A percentile compares a stretch with the other conserved stretches of the same genome.
phyloP scores from a whole-genome alignment of 805 yeast genomes.

The Candida awuae region DNA sequence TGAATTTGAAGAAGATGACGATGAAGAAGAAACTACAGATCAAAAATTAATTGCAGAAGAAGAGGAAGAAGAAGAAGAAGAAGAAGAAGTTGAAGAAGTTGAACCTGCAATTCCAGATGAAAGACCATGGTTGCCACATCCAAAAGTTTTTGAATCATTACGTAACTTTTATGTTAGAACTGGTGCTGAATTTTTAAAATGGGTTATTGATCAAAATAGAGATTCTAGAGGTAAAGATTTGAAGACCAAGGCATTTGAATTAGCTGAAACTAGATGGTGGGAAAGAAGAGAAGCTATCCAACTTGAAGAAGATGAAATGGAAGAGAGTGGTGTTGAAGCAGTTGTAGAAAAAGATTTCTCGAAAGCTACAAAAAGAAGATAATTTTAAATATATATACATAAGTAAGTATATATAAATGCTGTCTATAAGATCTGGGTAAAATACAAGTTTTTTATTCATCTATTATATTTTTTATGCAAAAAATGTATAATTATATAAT shows the following conservation, averaged over 20 bases:
- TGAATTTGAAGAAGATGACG: constrained; percentile 62
- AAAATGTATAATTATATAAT: background rate
- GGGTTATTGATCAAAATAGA: constrained; percentile 84
- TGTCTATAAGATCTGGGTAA: too few relatives aligned
- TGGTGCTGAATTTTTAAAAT: constrained; percentile 79
- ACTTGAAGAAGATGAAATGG: constrained; percentile 79
- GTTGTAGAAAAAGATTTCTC: constrained; percentile 66
- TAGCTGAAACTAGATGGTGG: constrained; percentile 97
- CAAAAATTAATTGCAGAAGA: constrained; percentile 38
- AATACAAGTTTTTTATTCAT: too few relatives aligned
- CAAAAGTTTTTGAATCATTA: constrained; percentile 82
- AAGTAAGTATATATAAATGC: too few relatives aligned
- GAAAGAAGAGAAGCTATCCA: constrained; percentile 92
- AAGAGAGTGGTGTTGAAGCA: constrained; percentile 90
- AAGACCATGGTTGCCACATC: constrained; percentile 96
- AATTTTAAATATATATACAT: too few relatives aligned
- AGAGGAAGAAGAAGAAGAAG: constrained; percentile 65
- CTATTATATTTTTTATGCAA: too few relatives aligned
- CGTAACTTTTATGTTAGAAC: constrained; percentile 81
- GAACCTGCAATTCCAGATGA: constrained; percentile 78
- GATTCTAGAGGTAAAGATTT: constrained; percentile 85
- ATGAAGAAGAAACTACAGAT: constrained; percentile 35
- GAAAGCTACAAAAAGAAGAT: constrained; percentile 45
- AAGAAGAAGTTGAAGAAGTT: constrained; percentile 49
- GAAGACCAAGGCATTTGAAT: constrained; percentile 81